Evolutionary conservation across 108 stramenopile genomes (phyloP).

Genomic region (Cylindrotheca fusiformis): DNA sequence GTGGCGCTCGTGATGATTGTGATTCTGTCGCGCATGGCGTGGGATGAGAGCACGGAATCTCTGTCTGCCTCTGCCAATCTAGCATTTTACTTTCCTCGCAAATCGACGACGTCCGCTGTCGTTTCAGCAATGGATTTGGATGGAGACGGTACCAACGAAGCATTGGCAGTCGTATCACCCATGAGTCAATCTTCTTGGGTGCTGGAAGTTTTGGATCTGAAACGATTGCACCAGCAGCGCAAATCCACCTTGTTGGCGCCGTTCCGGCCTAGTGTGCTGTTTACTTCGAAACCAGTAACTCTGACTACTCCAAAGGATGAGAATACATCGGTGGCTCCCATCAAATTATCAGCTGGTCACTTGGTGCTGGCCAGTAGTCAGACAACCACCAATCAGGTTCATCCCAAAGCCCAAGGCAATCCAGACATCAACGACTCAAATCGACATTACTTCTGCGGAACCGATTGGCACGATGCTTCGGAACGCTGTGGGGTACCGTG

Average conservation of each 20-base stretch:
- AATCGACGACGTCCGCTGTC: slow-evolving; percentile 2
- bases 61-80: slow-evolving; percentile 54
- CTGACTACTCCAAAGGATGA: too few relatives aligned
- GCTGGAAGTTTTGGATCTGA: slow-evolving; percentile 64
- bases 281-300: slow-evolving; percentile 29
- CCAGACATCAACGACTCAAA: slow-evolving; percentile 42
- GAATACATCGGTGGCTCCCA: slow-evolving; percentile 20
- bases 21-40: slow-evolving; percentile 36
- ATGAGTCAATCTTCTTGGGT: slow-evolving; percentile 30
- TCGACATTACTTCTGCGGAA: slow-evolving; percentile 83
- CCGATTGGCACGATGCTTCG: slow-evolving; percentile 80
- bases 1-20: slow-evolving; percentile 32
- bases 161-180: slow-evolving; percentile 46
- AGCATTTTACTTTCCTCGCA: slow-evolving; percentile 61
- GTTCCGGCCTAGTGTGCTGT: slow-evolving; percentile 60
- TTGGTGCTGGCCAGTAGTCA: slow-evolving; percentile 18
- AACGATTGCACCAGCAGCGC: slow-evolving; percentile 45
- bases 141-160: slow-evolving; percentile 79
- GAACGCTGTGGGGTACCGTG: slow-evolving; percentile 65
- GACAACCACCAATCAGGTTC: background rate
- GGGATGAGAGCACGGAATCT: slow-evolving; percentile 40
- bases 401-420: slow-evolving; percentile 7
- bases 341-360: slow-evolving; percentile 44
- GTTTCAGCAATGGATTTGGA: slow-evolving; percentile 74
- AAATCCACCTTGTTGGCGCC: slow-evolving; percentile 38